Percentiles rank a stretch among this genome's conserved stretches.
Evolutionary conservation across 2,329 filamentous ascomycete genomes (phyloP).

Genomic region (Myriangium duriaei): DNA sequence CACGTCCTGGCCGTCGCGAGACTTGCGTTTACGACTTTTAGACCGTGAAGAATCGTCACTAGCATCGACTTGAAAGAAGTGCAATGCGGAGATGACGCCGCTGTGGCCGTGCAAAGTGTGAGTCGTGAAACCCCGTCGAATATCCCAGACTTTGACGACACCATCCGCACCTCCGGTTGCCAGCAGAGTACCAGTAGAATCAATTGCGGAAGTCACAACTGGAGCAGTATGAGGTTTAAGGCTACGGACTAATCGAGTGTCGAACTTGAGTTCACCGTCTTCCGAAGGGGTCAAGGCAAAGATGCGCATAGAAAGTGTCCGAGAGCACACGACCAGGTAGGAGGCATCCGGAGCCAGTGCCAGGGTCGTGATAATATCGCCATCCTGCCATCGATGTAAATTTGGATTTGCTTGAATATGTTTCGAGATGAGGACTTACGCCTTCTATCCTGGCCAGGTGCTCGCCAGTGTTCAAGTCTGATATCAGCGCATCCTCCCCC

Average conservation of each 20-base stretch:
- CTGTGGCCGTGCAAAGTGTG: slow-evolving; percentile 92
- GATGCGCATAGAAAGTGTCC: slow-evolving; percentile 91
- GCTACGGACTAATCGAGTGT: slow-evolving; percentile 59
- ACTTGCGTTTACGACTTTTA: slow-evolving; percentile 34
- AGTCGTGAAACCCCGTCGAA: slow-evolving; percentile 76
- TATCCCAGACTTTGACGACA: slow-evolving; percentile 93
- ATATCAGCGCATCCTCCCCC: slow-evolving; percentile 84
- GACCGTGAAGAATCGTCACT: slow-evolving; percentile 12
- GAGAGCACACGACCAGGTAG: slow-evolving; percentile 81
- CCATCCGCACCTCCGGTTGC: slow-evolving; percentile 91
- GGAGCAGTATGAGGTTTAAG: slow-evolving; percentile 85
- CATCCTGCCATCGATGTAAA: slow-evolving; percentile 35
- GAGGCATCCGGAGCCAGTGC: slow-evolving; percentile 76
- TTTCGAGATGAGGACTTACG: slow-evolving; percentile 45
- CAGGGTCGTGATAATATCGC: slow-evolving; percentile 63
- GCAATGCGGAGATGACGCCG: slow-evolving; percentile 77
- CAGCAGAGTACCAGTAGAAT: slow-evolving; percentile 76
- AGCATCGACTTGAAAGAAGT: slow-evolving; percentile 60
- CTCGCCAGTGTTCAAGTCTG: slow-evolving; percentile 68
- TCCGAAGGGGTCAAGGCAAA: slow-evolving; percentile 56
- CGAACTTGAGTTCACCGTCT: slow-evolving; percentile 44
- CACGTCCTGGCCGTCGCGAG: slow-evolving; percentile 35
- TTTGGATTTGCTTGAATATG: too few relatives aligned
- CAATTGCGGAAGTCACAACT: slow-evolving; percentile 73
- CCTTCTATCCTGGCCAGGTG: slow-evolving; percentile 81